A percentile compares a stretch with the other conserved stretches of the same genome.
These are phyloP conservation scores for Citrus cavaleriei DNA, from an alignment of 345 rosid genomes.

Conservation along the genomic window DNA sequence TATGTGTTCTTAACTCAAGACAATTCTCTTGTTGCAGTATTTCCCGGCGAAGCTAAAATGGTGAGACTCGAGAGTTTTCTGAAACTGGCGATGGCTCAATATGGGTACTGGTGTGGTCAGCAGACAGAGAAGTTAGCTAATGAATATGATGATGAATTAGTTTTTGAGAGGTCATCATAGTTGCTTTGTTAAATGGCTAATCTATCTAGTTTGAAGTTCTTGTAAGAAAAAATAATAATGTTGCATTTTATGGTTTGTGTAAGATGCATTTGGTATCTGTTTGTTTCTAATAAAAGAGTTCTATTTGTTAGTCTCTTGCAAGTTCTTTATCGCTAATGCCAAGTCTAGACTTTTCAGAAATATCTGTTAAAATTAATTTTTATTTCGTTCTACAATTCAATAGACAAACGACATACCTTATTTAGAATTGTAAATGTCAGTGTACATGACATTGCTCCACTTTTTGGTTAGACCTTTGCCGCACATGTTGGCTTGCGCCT, in stretches of 20 bases:
- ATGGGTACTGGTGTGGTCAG: neutral
- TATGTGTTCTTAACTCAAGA: neutral
- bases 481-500: too few species aligned
- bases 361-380: too few species aligned
- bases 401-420: too few species aligned
- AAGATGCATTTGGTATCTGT: neutral
- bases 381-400: too few species aligned
- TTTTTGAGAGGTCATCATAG: neutral
- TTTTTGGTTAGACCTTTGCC: too few species aligned
- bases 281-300: neutral
- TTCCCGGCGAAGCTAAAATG: constrained; percentile 29
- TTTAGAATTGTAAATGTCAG: too few species aligned
- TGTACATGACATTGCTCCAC: too few species aligned
- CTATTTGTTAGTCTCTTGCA: neutral
- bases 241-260: neutral
- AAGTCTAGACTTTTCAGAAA: too few species aligned
- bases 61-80: constrained; percentile 6
- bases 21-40: constrained; percentile 13
- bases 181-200: neutral
- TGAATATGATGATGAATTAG: neutral
- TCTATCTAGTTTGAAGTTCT: neutral
- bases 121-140: neutral
- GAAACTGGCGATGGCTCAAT: neutral
- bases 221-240: neutral
- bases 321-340: neutral